These are phyloP conservation scores for Achaetomium macrosporum DNA, from an alignment of 2,329 filamentous ascomycete species.

Conservation along the genomic window DNA sequence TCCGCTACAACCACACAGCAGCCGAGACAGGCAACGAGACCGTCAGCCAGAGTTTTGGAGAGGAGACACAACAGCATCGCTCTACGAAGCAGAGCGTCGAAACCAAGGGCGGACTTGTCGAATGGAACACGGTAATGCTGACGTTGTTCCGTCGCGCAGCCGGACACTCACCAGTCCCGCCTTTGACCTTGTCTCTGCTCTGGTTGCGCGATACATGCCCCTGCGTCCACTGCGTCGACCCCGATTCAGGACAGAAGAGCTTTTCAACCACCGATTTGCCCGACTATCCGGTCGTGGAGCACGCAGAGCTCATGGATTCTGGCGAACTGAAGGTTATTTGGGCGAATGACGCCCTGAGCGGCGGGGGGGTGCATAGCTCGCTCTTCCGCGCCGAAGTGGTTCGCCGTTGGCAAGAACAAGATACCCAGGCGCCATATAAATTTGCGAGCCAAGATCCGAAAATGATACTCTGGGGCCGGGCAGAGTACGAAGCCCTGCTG, in stretches of 20 bases:
- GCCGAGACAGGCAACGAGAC: neutral
- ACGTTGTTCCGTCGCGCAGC: no score
- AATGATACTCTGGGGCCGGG: constrained; percentile 37
- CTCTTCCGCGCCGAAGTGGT: constrained; percentile 31
- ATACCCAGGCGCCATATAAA: neutral
- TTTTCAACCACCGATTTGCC: constrained; percentile 41
- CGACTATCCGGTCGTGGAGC: constrained; percentile 28
- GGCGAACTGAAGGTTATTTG: constrained; percentile 55
- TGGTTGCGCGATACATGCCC: constrained; percentile 50
- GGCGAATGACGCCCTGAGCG: constrained; percentile 39
- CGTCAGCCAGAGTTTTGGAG: no score
- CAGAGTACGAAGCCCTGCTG: constrained; percentile 36
- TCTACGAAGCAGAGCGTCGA: neutral
- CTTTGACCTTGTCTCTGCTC: constrained; percentile 3
- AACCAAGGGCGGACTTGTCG: neutral
- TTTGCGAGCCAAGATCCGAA: neutral
- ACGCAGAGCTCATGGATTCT: constrained; percentile 30
- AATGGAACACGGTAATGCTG: neutral
- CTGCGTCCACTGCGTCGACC: constrained; percentile 48
- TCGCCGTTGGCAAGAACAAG: constrained; percentile 7
- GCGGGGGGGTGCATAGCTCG: constrained; percentile 29
- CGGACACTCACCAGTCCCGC: no score
- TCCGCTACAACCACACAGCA: neutral
- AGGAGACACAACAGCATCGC: no score
- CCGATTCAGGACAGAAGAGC: constrained; percentile 54